Percentiles rank a stretch among this genome's conserved stretches.
phyloP scores from a whole-genome alignment of 768 basidiomycete species.

The Neoboletus subvelutipes region DNA sequence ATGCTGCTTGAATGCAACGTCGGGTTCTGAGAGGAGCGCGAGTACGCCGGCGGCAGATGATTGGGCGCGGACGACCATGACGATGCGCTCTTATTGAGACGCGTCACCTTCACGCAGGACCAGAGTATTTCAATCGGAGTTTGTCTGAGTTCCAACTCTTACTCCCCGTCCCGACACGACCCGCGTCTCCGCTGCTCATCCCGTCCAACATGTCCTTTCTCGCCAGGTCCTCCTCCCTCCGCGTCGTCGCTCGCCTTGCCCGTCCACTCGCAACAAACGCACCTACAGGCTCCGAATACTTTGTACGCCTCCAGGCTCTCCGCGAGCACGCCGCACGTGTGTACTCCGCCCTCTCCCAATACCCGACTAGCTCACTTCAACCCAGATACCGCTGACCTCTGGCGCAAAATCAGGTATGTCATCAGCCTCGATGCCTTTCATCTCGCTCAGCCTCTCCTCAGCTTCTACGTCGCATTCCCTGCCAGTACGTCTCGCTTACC shows the following conservation, averaged over 20 bases:
- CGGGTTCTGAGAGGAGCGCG: conserved; percentile 87
- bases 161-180: conserved; percentile 28
- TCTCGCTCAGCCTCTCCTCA: conserved; percentile 29
- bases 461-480: conserved; percentile 75
- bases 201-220: conserved; percentile 46
- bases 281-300: conserved; percentile 42
- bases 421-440: background rate
- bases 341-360: conserved; percentile 14
- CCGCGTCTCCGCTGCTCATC: conserved; percentile 9
- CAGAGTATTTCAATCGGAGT: conserved; percentile 33
- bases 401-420: conserved; percentile 82
- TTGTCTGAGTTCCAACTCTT: conserved; percentile 21
- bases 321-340: conserved; percentile 66
- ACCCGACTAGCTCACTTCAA: conserved; percentile 10
- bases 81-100: conserved; percentile 20
- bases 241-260: conserved; percentile 38
- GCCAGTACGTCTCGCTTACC: conserved; percentile 54
- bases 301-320: conserved; percentile 54
- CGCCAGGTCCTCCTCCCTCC: conserved; percentile 44
- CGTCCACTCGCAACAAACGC: conserved; percentile 41
- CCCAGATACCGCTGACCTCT: conserved; percentile 72
- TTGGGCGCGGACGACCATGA: conserved; percentile 69
- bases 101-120: conserved; percentile 42
- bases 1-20: conserved; percentile 84
- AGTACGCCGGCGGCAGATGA: conserved; percentile 89